These are phyloP conservation scores for Sarcodon aspratus DNA, from an alignment of 768 basidiomycete genomes.

Conservation along the genomic window DNA sequence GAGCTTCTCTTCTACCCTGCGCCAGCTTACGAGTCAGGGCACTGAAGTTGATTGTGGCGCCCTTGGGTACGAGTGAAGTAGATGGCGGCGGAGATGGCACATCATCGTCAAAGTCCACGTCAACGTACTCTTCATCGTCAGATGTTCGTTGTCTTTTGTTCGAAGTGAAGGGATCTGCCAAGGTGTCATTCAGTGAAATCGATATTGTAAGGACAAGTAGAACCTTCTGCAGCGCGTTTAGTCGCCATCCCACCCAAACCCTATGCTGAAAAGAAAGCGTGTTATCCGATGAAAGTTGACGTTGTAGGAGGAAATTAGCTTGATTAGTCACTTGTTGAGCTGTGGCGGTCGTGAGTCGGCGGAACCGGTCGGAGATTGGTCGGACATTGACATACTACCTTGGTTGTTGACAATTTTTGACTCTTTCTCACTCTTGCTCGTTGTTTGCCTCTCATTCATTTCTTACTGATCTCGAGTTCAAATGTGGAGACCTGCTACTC, in stretches of 20 bases:
- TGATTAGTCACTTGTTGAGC: no score
- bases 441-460: slow-evolving; percentile 16
- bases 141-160: slow-evolving; percentile 33
- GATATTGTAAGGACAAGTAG: neutral
- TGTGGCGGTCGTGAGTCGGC: no score
- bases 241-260: slow-evolving; percentile 4
- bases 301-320: no score
- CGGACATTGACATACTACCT: no score
- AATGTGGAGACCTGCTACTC: slow-evolving; percentile 87
- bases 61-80: slow-evolving; percentile 43
- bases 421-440: slow-evolving; percentile 6
- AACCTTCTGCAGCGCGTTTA: slow-evolving; percentile 20
- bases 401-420: no score
- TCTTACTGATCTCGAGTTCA: no score
- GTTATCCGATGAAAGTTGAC: no score
- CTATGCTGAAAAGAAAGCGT: no score
- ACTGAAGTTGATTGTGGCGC: slow-evolving; percentile 80
- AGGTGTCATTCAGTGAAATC: neutral
- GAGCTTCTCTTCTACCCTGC: slow-evolving; percentile 26
- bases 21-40: slow-evolving; percentile 74
- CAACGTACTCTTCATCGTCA: slow-evolving; percentile 46
- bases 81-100: slow-evolving; percentile 20
- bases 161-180: slow-evolving; percentile 8
- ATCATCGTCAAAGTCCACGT: slow-evolving; percentile 47
- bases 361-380: no score